phyloP scores from a whole-genome alignment of 164 flowering plant genomes.

The Akebia trifoliata region DNA sequence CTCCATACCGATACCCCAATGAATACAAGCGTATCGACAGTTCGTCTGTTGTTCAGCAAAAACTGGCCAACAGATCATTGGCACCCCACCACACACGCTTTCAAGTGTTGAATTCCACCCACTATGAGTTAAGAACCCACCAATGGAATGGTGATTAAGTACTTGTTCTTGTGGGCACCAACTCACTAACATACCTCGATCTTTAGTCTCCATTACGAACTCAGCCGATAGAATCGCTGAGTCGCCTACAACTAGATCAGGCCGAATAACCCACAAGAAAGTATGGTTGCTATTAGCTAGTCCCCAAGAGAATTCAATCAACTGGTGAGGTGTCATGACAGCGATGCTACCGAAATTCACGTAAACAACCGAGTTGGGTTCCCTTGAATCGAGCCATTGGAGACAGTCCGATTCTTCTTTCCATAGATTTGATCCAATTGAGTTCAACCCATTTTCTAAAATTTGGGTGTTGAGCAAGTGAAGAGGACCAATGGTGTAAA shows the following conservation, averaged over 20 bases:
- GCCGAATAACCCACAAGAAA: constrained; percentile 2
- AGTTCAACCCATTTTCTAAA: background rate
- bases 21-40: background rate
- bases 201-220: background rate
- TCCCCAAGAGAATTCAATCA: constrained; percentile 4
- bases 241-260: background rate
- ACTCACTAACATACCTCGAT: background rate
- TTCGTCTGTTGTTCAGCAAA: constrained; percentile 6
- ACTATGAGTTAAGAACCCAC: constrained; percentile 3
- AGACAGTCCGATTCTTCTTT: background rate
- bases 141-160: background rate
- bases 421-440: constrained; percentile 1
- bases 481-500: background rate
- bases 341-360: constrained; percentile 6
- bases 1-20: constrained; percentile 3
- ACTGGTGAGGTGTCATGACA: background rate
- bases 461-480: background rate
- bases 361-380: background rate
- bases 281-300: constrained; percentile 1
- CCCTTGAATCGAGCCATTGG: background rate
- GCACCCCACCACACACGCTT: background rate
- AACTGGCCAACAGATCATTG: constrained; percentile 7
- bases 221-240: background rate
- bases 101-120: constrained; percentile 5
- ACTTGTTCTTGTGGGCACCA: constrained; percentile 9